phyloP scores from a whole-genome alignment of 2,329 filamentous ascomycete species.

The Tolypocladium capitatum region DNA sequence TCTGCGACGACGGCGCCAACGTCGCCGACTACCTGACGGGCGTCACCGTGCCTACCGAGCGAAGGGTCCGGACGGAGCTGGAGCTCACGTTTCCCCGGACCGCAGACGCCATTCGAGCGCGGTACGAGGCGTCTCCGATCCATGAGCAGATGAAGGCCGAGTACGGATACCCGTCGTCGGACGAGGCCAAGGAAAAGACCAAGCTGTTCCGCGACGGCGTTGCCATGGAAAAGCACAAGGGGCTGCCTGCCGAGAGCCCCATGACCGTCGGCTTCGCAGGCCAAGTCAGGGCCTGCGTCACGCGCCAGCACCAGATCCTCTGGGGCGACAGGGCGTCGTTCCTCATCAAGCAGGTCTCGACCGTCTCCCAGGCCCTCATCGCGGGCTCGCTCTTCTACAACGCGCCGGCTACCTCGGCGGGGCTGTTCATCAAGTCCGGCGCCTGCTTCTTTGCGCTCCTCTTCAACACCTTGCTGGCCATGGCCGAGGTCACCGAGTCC shows the following conservation, averaged over 20 bases:
- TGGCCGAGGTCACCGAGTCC: conserved; percentile 53
- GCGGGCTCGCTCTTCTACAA: conserved; percentile 56
- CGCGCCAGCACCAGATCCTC: conserved; percentile 51
- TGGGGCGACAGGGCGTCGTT: conserved; percentile 53
- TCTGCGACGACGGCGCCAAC: conserved; percentile 48
- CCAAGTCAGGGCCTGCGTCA: conserved; percentile 43
- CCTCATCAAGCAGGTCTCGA: conserved; percentile 46
- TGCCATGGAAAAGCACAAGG: conserved; percentile 38
- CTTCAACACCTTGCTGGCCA: conserved; percentile 47
- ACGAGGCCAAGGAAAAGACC: conserved; percentile 34
- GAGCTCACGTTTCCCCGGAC: conserved; percentile 31
- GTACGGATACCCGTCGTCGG: conserved; percentile 40
- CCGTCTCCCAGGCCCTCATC: conserved; percentile 46
- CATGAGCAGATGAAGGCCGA: conserved; percentile 37
- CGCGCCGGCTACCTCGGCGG: conserved; percentile 40
- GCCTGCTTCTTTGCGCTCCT: conserved; percentile 52
- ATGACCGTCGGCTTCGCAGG: conserved; percentile 39
- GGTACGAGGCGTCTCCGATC: conserved; percentile 39
- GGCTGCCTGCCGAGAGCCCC: conserved; percentile 38
- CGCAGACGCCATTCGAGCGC: conserved; percentile 26
- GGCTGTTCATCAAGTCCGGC: conserved; percentile 51
- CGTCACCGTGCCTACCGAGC: conserved; percentile 54
- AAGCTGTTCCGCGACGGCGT: conserved; percentile 40
- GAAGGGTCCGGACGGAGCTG: conserved; percentile 37
- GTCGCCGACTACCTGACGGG: conserved; percentile 54